These are phyloP conservation scores for Nitzschia palea DNA, from an alignment of 108 stramenopile species.

Conservation along the genomic window DNA sequence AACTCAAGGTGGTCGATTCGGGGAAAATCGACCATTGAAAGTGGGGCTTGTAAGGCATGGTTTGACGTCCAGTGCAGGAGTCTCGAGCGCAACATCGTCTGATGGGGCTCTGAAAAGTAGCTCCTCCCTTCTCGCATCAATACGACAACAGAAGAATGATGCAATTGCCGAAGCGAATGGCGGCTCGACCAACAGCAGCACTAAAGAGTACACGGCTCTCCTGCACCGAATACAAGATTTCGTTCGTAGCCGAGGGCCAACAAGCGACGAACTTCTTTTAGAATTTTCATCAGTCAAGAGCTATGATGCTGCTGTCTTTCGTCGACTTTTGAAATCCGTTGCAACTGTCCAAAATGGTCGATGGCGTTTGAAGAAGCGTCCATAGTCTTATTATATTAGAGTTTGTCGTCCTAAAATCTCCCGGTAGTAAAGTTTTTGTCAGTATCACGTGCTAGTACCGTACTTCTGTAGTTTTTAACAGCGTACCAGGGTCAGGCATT, in stretches of 20 bases:
- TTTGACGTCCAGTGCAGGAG: neutral
- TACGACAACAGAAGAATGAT: slow-evolving; percentile 48
- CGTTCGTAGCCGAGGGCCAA: slow-evolving; percentile 42
- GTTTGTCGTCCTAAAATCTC: too few species aligned
- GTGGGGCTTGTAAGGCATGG: too few species aligned
- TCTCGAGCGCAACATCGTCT: neutral
- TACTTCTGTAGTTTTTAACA: too few species aligned
- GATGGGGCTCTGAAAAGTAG: slow-evolving; percentile 1
- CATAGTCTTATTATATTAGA: too few species aligned
- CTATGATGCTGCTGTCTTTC: slow-evolving; percentile 66
- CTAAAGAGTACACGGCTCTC: slow-evolving; percentile 45
- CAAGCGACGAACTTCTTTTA: slow-evolving; percentile 63
- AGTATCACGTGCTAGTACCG: too few species aligned
- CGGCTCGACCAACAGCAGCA: slow-evolving; percentile 9
- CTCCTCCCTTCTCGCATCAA: slow-evolving; percentile 51
- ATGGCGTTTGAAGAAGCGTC: slow-evolving; percentile 42
- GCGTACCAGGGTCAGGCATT: too few species aligned
- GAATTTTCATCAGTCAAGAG: slow-evolving; percentile 61
- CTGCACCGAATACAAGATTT: slow-evolving; percentile 50
- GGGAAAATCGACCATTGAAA: neutral
- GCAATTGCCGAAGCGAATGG: slow-evolving; percentile 36
- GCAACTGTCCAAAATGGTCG: slow-evolving; percentile 56
- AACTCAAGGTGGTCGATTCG: slow-evolving; percentile 25
- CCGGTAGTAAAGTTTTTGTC: too few species aligned
- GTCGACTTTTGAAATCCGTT: slow-evolving; percentile 65